Base-by-base conservation (phyloP, 1,284 basidiomycete species). In the Cutaneotrichosporon sp. region DNA sequence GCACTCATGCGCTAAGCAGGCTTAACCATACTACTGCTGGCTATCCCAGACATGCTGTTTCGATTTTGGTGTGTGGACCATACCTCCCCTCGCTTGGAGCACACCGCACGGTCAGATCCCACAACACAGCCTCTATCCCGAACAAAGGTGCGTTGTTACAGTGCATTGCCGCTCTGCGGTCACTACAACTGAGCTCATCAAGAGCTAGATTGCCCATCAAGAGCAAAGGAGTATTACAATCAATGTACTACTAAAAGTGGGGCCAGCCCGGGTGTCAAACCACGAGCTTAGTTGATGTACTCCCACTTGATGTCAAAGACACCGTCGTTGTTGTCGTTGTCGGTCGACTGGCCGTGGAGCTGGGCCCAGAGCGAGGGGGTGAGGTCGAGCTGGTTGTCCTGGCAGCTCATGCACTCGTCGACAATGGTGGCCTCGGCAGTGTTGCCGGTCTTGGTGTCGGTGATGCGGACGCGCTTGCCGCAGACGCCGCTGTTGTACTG, bases 331-430 rank as follows among this genome's bases (percentile, higher is more conserved):
- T 36, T 25, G 51, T 53, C 16, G 22, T 16, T 8, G 24, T 7
- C 14, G 22, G 43, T 56, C 20, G 25, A 27, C 29, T 34, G 24
- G 36, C 36, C 49, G 56, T 58, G 56, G 49, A 58, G 56, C 11
- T 18, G 13, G 1, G 14, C 9, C 56, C 56, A 58, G 50, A 52
- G 36, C n/a, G 36, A 14, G 29, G 56, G 49, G 20, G 49, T 52
- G 38, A 58, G 47, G 56, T 58, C 56, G 38, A 58, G 38, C 54
- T 55, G 38, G 55, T 25, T 14, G 24, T 47, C 24, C 5, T 8
- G 2, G 57, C 58, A 59, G 31, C 42, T 20, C 42, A 22, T 20
- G 52, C 58, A 59, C 42, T 43, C 22, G 58, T 59, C 58, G 22
- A 29, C 43, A 18, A 59, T 43, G 33, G 52, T 47, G 9, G 43